Conservation (phyloP, 2,329 filamentous ascomycete genomes). For the Mycosphaerella arachidis region DNA sequence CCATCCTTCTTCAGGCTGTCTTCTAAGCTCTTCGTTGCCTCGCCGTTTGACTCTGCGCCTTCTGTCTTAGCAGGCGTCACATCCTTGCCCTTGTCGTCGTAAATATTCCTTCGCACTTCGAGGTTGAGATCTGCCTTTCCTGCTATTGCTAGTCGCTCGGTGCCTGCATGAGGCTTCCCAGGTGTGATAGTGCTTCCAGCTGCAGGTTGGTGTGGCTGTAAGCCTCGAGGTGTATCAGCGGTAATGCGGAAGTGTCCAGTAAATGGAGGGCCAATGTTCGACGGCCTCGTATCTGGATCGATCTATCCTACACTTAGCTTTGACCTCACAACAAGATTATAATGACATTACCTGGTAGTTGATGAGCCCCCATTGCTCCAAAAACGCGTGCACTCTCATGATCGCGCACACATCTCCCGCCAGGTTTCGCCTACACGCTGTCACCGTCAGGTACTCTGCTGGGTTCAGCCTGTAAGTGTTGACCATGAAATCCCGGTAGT, state of each 20-base stretch:
- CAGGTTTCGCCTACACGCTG: conserved; percentile 87
- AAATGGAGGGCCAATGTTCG: conserved; percentile 91
- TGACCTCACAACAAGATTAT: not conserved
- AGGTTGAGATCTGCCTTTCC: conserved; percentile 80
- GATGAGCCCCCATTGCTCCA: conserved; percentile 98
- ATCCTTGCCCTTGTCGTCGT: conserved; percentile 86
- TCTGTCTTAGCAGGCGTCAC: conserved; percentile 56
- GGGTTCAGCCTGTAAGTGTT: conserved; percentile 98
- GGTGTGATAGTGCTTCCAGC: conserved; percentile 62
- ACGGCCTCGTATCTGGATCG: conserved; percentile 89
- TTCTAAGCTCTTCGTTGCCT: conserved; percentile 61
- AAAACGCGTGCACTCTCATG: conserved; percentile 95
- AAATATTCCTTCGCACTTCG: conserved; percentile 92
- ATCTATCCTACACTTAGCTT: conserved; percentile 55
- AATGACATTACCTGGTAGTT: conserved; percentile 76
- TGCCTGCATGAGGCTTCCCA: conserved; percentile 60
- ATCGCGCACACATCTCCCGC: conserved; percentile 98
- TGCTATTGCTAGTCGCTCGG: conserved; percentile 65
- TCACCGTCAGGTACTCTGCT: conserved; percentile 93
- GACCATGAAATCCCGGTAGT: conserved; percentile 99
- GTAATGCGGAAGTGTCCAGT: conserved; percentile 96
- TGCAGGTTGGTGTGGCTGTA: conserved; percentile 92
- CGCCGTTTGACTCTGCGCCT: conserved; percentile 58
- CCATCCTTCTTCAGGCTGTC: conserved; percentile 58
- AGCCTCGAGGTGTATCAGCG: conserved; percentile 87